These are phyloP conservation scores for Aspergillus spinulosporus DNA, from an alignment of 2,329 filamentous ascomycete genomes.

Conservation along the genomic window DNA sequence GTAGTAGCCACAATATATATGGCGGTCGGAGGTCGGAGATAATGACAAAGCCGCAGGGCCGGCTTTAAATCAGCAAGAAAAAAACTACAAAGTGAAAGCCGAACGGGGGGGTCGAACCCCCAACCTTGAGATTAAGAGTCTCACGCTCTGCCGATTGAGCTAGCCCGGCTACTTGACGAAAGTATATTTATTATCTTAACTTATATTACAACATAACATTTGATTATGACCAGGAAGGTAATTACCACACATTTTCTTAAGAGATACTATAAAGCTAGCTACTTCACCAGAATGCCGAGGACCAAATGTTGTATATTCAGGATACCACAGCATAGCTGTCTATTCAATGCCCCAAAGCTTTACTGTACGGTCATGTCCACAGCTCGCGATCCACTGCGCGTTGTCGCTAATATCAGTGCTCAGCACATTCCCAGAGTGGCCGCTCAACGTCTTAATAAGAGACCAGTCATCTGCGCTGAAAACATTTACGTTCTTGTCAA, in stretches of 20 bases:
- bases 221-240: too few species aligned
- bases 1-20: too few species aligned
- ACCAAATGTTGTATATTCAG: neutral
- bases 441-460: conserved; percentile 79
- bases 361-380: conserved; percentile 89
- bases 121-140: conserved; percentile 51
- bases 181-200: too few species aligned
- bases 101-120: conserved; percentile 48
- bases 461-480: conserved; percentile 98
- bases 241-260: too few species aligned
- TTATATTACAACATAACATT: too few species aligned
- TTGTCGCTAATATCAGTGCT: conserved; percentile 86
- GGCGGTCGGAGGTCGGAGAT: neutral
- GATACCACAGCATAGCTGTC: neutral
- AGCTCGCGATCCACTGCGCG: conserved; percentile 89
- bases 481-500: conserved; percentile 92
- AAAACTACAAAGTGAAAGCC: conserved; percentile 24
- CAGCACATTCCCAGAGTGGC: conserved; percentile 88
- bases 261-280: too few species aligned
- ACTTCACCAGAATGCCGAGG: neutral
- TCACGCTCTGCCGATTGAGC: conserved; percentile 55
- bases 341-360: conserved; percentile 95
- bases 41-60: too few species aligned
- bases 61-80: too few species aligned
- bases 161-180: conserved; percentile 41